Percentiles rank a stretch among this genome's conserved stretches.
These are phyloP conservation scores for Melastoma malabathricum DNA, from an alignment of 345 rosid species.

Conservation along the genomic window DNA sequence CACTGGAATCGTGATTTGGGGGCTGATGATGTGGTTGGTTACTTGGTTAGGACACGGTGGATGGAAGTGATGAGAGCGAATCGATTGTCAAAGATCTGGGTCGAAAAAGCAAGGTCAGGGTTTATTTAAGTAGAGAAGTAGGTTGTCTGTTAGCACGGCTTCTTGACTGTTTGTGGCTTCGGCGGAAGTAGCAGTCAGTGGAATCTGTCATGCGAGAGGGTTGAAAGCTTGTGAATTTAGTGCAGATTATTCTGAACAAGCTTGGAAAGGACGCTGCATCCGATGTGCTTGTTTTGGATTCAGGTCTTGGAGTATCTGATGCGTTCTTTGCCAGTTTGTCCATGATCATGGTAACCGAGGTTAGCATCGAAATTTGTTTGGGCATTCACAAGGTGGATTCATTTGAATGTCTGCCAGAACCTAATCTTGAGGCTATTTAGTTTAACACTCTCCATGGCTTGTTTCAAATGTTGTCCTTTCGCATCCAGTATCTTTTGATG, in stretches of 20 bases:
- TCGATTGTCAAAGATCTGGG: conserved; percentile 53
- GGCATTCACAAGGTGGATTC: not conserved
- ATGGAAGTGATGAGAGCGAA: conserved; percentile 22
- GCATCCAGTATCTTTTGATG: not conserved
- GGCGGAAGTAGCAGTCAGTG: not conserved
- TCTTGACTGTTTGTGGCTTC: no score
- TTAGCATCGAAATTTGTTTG: conserved; percentile 7
- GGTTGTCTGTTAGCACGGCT: no score
- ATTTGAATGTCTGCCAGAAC: not conserved
- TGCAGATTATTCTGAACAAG: conserved; percentile 32
- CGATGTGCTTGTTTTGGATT: conserved; percentile 33
- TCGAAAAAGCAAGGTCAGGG: conserved; percentile 81
- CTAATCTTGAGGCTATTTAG: not conserved
- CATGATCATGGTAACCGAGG: conserved; percentile 96
- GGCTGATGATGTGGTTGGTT: not conserved
- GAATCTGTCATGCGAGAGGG: not conserved
- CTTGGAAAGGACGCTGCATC: conserved; percentile 26
- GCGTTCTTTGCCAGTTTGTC: conserved; percentile 87
- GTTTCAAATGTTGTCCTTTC: not conserved
- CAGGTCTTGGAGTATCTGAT: conserved; percentile 81
- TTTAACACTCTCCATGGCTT: not conserved
- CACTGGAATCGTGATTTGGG: no score
- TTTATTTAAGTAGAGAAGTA: no score
- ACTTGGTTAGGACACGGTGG: conserved; percentile 24
- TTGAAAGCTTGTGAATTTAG: not conserved